A percentile compares a stretch with the other conserved stretches of the same genome.
These are phyloP conservation scores for Huntiella bhutanensis DNA, from an alignment of 2,329 filamentous ascomycete genomes.

Conservation along the genomic window DNA sequence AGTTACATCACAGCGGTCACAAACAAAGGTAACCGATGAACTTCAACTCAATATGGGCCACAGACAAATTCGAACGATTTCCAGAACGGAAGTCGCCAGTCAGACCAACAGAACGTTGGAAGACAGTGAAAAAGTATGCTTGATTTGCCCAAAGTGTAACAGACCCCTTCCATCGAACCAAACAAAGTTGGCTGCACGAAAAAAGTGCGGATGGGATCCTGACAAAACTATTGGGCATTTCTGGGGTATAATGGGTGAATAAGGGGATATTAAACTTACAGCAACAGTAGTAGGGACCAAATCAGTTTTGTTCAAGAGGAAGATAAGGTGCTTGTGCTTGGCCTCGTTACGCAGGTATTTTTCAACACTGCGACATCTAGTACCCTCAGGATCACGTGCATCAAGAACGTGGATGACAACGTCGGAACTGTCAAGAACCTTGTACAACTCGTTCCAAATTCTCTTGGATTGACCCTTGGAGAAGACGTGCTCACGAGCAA, in stretches of 20 bases:
- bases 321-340: conserved; percentile 73
- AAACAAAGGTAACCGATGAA: conserved; percentile 40
- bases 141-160: conserved; percentile 99
- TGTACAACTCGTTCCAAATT: conserved; percentile 93
- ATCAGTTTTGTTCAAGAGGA: conserved; percentile 37
- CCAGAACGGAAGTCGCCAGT: conserved; percentile 82
- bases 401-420: conserved; percentile 91
- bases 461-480: conserved; percentile 87
- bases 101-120: conserved; percentile 22
- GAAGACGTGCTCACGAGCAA: conserved; percentile 72
- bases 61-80: conserved; percentile 48
- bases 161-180: conserved; percentile 63
- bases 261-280: conserved; percentile 45
- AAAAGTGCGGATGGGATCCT: conserved; percentile 42
- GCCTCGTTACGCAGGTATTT: conserved; percentile 83
- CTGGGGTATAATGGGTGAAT: neutral
- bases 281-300: conserved; percentile 81
- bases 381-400: conserved; percentile 75
- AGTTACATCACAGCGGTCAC: conserved; percentile 47
- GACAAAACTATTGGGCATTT: conserved; percentile 53
- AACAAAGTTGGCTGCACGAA: conserved; percentile 25
- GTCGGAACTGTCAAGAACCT: conserved; percentile 66
- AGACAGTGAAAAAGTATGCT: conserved; percentile 31
- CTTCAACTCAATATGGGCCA: conserved; percentile 98
- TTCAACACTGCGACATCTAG: conserved; percentile 57